These are phyloP conservation scores for Cytospora paraplurivora DNA, from an alignment of 2,329 filamentous ascomycete genomes.

Conservation along the genomic window DNA sequence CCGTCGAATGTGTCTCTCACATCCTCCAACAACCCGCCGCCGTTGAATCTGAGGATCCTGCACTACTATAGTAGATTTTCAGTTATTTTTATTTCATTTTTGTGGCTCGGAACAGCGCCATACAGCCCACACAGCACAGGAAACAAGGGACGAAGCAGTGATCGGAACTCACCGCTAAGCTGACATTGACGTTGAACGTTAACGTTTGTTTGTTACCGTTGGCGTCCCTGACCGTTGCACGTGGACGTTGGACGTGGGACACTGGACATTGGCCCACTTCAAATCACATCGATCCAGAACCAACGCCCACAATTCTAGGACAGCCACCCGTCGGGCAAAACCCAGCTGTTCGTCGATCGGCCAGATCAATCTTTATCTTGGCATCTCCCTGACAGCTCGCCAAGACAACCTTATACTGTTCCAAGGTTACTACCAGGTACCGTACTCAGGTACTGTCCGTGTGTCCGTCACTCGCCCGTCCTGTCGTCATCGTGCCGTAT, in stretches of 20 bases:
- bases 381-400: background rate
- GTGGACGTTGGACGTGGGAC: background rate
- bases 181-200: no score
- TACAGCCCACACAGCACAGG: no score
- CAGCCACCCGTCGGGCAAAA: background rate
- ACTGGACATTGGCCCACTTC: background rate
- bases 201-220: no score
- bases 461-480: background rate
- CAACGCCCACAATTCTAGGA: background rate
- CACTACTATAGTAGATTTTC: no score
- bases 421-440: background rate
- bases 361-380: conserved; percentile 1
- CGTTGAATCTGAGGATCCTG: no score
- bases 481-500: conserved; percentile 22
- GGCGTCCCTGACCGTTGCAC: no score
- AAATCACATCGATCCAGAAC: background rate
- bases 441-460: background rate
- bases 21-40: no score
- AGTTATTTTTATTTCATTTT: no score
- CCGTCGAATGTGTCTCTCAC: no score
- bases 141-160: no score
- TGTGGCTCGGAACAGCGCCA: no score
- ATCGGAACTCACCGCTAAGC: no score
- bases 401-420: conserved; percentile 3
- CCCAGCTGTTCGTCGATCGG: background rate